phyloP scores from a whole-genome alignment of 495 filamentous ascomycete species.

The Aeminium ludgeri region DNA sequence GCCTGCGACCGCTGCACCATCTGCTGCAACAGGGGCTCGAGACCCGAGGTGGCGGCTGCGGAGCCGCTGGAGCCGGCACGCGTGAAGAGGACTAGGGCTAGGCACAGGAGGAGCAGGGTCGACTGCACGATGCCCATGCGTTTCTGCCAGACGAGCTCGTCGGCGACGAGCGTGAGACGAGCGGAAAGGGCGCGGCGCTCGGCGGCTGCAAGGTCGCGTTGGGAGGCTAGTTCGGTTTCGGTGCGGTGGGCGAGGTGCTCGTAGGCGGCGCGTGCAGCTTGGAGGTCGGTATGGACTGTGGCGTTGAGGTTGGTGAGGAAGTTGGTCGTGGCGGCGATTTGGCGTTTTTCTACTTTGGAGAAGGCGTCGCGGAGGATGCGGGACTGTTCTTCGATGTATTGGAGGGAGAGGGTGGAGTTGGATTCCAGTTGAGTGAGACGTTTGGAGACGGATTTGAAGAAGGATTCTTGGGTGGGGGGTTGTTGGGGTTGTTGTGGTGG shows the following conservation, averaged over 20 bases:
- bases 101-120: conserved; percentile 70
- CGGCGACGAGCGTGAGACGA: conserved; percentile 72
- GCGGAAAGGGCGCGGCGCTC: conserved; percentile 68
- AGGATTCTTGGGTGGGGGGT: conserved; percentile 62
- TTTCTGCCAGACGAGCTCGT: conserved; percentile 92
- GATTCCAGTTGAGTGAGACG: conserved; percentile 78
- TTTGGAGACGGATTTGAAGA: conserved; percentile 93
- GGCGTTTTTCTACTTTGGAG: conserved; percentile 72
- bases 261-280: conserved; percentile 66
- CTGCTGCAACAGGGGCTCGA: conserved; percentile 41
- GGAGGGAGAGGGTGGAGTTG: conserved; percentile 79
- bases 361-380: conserved; percentile 82
- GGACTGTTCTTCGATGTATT: conserved; percentile 95
- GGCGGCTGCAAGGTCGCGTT: conserved; percentile 59
- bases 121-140: conserved; percentile 81
- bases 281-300: conserved; percentile 74
- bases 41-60: conserved; percentile 29
- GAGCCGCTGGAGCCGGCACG: conserved; percentile 22
- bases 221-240: conserved; percentile 74
- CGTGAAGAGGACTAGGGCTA: conserved; percentile 71
- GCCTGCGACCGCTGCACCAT: conserved; percentile 27
- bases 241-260: conserved; percentile 94
- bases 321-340: conserved; percentile 60
- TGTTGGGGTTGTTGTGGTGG: conserved; percentile 23
- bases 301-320: conserved; percentile 74